Conservation (phyloP, 257 asterid genomes). For the Solanum rostratum region DNA sequence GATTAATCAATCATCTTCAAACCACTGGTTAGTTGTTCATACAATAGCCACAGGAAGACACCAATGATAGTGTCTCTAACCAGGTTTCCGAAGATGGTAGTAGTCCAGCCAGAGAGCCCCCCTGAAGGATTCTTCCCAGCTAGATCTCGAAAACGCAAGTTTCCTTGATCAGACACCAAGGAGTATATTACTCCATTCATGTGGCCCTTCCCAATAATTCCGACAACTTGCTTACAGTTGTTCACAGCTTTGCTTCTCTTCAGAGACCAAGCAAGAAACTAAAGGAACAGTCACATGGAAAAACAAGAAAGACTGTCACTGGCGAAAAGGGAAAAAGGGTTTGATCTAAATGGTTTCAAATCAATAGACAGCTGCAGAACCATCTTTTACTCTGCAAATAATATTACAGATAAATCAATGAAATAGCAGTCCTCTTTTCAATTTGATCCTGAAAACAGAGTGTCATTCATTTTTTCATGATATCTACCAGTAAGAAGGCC, state of each 20-base stretch:
- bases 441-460: background rate
- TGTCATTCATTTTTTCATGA: background rate
- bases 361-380: background rate
- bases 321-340: background rate
- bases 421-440: background rate
- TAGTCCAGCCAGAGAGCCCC: slow-evolving; percentile 30
- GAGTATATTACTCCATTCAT: slow-evolving; percentile 86
- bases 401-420: background rate
- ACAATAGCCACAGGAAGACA: slow-evolving; percentile 53
- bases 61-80: slow-evolving; percentile 64
- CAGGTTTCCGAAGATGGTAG: slow-evolving; percentile 34
- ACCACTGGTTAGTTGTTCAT: slow-evolving; percentile 34
- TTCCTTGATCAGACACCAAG: slow-evolving; percentile 64
- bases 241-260: slow-evolving; percentile 97
- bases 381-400: background rate
- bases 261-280: slow-evolving; percentile 91
- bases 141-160: slow-evolving; percentile 68
- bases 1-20: background rate
- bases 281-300: background rate
- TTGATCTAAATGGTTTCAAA: background rate
- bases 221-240: slow-evolving; percentile 60
- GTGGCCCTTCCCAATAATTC: slow-evolving; percentile 84
- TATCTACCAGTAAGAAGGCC: background rate
- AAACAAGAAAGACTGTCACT: background rate
- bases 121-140: slow-evolving; percentile 42